Percentiles rank a stretch among this genome's conserved stretches.
Conservation (phyloP, 2,329 filamentous ascomycete genomes). For the Aureobasidium pullulans region DNA sequence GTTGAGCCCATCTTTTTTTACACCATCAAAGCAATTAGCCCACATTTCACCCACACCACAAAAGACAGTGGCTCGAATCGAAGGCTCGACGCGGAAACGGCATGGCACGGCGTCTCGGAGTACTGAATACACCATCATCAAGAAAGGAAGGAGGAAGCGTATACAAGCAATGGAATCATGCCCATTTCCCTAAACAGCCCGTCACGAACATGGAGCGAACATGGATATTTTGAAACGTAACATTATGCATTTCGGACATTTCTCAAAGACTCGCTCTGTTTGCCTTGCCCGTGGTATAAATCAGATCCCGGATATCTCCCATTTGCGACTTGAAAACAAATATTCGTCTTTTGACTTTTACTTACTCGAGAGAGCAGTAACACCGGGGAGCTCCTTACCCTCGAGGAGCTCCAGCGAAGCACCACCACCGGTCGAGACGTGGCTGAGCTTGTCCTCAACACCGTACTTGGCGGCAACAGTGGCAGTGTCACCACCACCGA, state of each 20-base stretch:
- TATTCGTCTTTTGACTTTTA: constrained; percentile 29
- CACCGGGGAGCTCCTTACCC: constrained; percentile 95
- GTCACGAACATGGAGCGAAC: background rate
- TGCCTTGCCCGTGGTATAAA: constrained; percentile 14
- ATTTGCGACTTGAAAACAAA: constrained; percentile 1
- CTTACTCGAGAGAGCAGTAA: constrained; percentile 77
- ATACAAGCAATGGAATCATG: background rate
- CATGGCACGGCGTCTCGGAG: constrained; percentile 38
- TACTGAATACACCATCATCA: background rate
- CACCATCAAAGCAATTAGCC: background rate
- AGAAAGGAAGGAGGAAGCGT: background rate
- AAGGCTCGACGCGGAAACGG: background rate
- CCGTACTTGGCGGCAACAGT: constrained; percentile 97
- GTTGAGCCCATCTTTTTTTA: background rate
- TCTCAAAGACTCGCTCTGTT: constrained; percentile 12
- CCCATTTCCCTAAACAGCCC: background rate
- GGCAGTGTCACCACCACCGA: constrained; percentile 94
- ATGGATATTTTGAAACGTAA: constrained; percentile 1
- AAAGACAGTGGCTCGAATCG: background rate
- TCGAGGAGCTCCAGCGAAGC: constrained; percentile 93
- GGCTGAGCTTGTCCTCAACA: constrained; percentile 93
- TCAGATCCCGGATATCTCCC: constrained; percentile 11
- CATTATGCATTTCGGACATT: constrained; percentile 11
- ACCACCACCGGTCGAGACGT: constrained; percentile 95
- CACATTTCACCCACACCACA: background rate